Conservation (phyloP, 768 basidiomycete genomes). For the Hygrocybe punicea region DNA sequence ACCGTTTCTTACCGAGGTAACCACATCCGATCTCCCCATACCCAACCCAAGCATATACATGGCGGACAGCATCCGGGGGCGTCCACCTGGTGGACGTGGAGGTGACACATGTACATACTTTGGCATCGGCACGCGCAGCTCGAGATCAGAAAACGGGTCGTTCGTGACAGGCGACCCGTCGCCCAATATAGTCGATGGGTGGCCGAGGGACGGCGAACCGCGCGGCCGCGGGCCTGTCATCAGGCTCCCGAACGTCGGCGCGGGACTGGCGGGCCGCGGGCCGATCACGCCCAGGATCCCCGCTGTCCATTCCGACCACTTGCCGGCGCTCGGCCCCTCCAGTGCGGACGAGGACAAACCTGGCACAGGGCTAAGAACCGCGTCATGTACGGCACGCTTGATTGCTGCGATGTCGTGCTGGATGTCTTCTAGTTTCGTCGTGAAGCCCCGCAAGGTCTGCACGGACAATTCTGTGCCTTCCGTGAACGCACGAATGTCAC, state of each 20-base stretch:
- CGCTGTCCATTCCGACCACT: constrained; percentile 51
- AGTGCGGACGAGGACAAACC: constrained; percentile 7
- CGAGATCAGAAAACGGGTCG: constrained; percentile 23
- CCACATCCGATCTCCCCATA: not conserved
- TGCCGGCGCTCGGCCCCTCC: not conserved
- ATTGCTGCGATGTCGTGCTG: constrained; percentile 72
- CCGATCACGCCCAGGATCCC: constrained; percentile 39
- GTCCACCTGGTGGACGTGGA: constrained; percentile 8
- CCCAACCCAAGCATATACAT: constrained; percentile 66
- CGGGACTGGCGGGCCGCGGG: constrained; percentile 38
- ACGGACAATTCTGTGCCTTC: constrained; percentile 51
- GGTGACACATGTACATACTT: constrained; percentile 25
- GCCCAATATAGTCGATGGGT: constrained; percentile 5
- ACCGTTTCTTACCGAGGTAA: too few species aligned
- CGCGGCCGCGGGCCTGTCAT: constrained; percentile 63
- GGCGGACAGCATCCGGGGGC: constrained; percentile 43
- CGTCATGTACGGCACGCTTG: constrained; percentile 56
- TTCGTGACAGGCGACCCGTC: too few species aligned
- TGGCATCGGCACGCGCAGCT: constrained; percentile 61
- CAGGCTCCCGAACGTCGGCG: constrained; percentile 66
- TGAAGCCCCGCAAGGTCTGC: constrained; percentile 45
- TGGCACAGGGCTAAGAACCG: constrained; percentile 21
- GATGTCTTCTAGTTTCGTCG: constrained; percentile 64
- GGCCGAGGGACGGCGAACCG: constrained; percentile 44
- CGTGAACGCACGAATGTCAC: constrained; percentile 54